Evolutionary conservation across 1,139 yeast species (phyloP), one percentile per base, ranked within the genome.

Genomic region (Oligophagozyma castellii): DNA sequence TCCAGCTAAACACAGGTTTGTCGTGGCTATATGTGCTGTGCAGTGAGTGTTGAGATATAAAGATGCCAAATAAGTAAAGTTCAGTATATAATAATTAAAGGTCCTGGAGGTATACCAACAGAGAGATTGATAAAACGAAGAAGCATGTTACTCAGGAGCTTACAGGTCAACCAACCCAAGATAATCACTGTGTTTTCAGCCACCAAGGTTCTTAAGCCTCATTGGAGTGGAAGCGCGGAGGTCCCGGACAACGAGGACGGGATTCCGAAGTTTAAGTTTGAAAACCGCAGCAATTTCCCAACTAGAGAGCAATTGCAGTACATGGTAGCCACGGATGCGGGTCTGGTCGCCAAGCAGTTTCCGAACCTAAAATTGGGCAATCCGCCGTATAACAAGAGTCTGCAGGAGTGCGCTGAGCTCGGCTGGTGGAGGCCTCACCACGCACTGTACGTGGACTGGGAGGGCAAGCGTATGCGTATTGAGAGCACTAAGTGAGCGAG

Each of bases 381-480:
- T 24, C 31, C 35, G 13, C 30, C 46, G 5, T 36, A 33, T 19
- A 38, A 42, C 29, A 28, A 41, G 4, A 32, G 38, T 7, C 30
- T 48, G 24, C 29, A 30, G 18, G 36, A 42, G 5, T 37, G 45
- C 22, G 40, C 38, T 15, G 24, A 29, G 8, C 27, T 26, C 16
- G 44, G 43, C 3, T 16, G 30, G 14, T 48, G 53, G 53, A 39
- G 39, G 24, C 30, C 38, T 5, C 20, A 33, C 14, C 27, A 36
- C 4, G 30, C 49, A 5, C 29, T 48, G 18, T 47, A 51, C 51
- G 44, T 48, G 5, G 53, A 48, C 29, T 48, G 53, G 53, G 53
- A 48, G 34, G n/a, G n/a, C n/a, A n/a, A n/a, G n/a, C n/a, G n/a
- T n/a, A n/a, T n/a, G n/a, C n/a, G n/a, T n/a, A n/a, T n/a, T n/a